Evolutionary conservation across 495 filamentous ascomycete genomes (phyloP).

Genomic region (Penicillium daleae): DNA sequence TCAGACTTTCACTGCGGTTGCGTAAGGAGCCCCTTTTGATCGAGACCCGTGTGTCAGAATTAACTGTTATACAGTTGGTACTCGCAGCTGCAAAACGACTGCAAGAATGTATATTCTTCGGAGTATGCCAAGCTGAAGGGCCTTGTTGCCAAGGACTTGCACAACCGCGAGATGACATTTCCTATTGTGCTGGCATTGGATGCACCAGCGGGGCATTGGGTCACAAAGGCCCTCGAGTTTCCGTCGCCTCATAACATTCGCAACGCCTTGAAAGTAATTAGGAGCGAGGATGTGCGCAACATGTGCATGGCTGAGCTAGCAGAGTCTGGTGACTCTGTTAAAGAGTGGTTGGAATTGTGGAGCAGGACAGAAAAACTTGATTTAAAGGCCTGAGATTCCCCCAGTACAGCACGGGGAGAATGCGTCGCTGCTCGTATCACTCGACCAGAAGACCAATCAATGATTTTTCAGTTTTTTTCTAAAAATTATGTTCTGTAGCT

Average conservation of each 20-base stretch:
- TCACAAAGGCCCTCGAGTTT: neutral
- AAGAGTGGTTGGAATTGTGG: constrained; percentile 1
- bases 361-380: neutral
- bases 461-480: neutral
- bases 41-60: neutral
- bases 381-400: neutral
- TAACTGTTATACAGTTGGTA: neutral
- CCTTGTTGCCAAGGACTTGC: neutral
- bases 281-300: neutral
- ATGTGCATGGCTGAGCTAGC: neutral
- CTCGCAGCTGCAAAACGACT: neutral
- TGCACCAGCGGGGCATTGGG: neutral
- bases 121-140: neutral
- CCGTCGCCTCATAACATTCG: neutral
- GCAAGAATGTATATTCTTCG: neutral
- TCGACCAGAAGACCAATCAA: too few species aligned
- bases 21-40: neutral
- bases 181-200: neutral
- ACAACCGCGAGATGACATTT: neutral
- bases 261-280: neutral
- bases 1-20: neutral
- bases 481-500: too few species aligned
- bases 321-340: neutral
- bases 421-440: neutral
- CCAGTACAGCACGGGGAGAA: too few species aligned